These are phyloP conservation scores for Fusarium mundagurra DNA, from an alignment of 2,329 filamentous ascomycete genomes.

Conservation along the genomic window DNA sequence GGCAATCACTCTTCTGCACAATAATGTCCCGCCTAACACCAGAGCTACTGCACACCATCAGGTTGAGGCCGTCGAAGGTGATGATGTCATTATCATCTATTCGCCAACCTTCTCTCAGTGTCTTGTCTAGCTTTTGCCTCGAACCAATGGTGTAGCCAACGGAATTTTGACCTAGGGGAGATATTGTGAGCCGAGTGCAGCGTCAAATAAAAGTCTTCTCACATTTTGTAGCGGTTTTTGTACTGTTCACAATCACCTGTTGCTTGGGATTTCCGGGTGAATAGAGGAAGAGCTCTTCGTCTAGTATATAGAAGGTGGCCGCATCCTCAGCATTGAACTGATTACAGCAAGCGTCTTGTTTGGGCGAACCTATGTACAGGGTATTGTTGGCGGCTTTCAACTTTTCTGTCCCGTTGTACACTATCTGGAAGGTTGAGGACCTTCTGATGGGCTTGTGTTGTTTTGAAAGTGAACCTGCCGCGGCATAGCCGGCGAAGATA, in stretches of 20 bases:
- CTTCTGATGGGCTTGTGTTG: neutral
- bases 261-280: conserved; percentile 2
- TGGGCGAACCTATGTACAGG: neutral
- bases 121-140: too few relatives aligned
- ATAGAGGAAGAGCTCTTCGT: neutral
- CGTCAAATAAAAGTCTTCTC: neutral
- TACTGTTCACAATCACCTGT: neutral
- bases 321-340: neutral
- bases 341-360: neutral
- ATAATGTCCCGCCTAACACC: neutral
- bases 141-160: neutral
- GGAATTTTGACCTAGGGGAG: neutral
- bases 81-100: neutral
- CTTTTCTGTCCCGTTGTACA: neutral
- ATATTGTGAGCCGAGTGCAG: neutral
- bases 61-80: neutral
- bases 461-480: neutral
- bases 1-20: neutral
- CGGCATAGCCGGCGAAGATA: neutral
- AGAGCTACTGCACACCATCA: neutral
- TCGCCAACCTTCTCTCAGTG: neutral
- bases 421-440: neutral
- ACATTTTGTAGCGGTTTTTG: neutral
- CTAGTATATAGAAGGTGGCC: neutral
- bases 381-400: neutral